Evolutionary conservation across 2,329 filamentous ascomycete species (phyloP), one percentile per base, ranked within the genome.

Genomic region (Beauveria sp.): DNA sequence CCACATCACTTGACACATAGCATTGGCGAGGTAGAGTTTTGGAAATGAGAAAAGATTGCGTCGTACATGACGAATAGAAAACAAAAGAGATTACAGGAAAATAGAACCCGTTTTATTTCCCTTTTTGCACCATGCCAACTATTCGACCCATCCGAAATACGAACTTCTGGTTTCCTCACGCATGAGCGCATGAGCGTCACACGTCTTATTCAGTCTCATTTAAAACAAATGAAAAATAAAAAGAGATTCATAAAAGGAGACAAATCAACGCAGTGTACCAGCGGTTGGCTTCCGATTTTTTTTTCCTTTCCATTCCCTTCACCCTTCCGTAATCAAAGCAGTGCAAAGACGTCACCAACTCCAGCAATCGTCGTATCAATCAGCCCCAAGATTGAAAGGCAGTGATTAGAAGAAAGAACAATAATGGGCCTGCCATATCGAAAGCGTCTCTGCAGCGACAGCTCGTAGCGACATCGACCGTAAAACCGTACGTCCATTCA

Each of bases 81-180:
- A 45, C 53, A 60, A 63, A 20, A 83, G 79, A 69, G 79, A 80
- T 63, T 79, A 84, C 45, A 50, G n/a, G 34, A 24, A 54, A 50
- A 55, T 56, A 51, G 52, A 56, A 24, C 6, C 20, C 50, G 6
- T 62, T 49, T 46, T 57, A 12, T 38, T 51, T 56, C 18, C 16
- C 51, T 26, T 34, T 31, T 43, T 43, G 28, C 46, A 50, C 46
- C 46, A 49, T 48, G 45, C 42, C 61, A 48, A 54, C 42, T 26
- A 57, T 24, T 54, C 28, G 34, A 38, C 40, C 49, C 9, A 52
- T 48, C n/a, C 5, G 6, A 54, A 42, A 24, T 46, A 38, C 58
- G 16, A 42, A 38, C 48, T 24, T 24, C 58, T 28, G 20, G 14
- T 24, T 18, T 24, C 10, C 38, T 43, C 59, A 56, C 26, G 43